Evolutionary conservation across 768 basidiomycete species (phyloP), one percentile per base, ranked within the genome.

Genomic region (Lactifluus pinguis): DNA sequence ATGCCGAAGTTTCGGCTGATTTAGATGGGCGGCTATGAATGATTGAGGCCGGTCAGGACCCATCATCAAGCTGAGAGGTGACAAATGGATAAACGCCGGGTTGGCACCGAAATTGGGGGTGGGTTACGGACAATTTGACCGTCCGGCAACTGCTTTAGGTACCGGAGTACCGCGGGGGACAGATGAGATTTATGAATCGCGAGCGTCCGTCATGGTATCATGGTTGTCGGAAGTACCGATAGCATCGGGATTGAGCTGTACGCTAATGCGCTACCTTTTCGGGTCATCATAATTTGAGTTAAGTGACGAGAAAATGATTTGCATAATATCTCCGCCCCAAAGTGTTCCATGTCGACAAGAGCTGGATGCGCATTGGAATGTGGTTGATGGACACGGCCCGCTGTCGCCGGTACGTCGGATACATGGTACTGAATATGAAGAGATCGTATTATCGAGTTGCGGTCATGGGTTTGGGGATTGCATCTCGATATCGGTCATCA

Each of bases 401-500:
- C 44, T 11, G 19, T 45, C 19, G n/a, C 19, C n/a, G 44, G 19
- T 10, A 5, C 6, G 14, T 17, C 15, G 41, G 17, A 42, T 42
- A 52, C 36, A 13, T 25, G 25, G 25, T 25, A 25, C 25, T 25
- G 25, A 25, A 25, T 2, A 25, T 2, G 25, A 25, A 25, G 25
- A 49, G 25, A 15, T 15, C 48, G 11, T 39, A 39, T 39, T 13
- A 39, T 39, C 39, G 25, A 42, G 15, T 5, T 30, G 21, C 17
- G 17, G 41, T 34, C 25, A 10, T 36, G 41, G 34, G 44, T 39
- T 19, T 25, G 25, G 49, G 17, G 52, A 54, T 60, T 52, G 25
- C 32, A 55, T 55, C 53, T 55, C 59, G 47, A 55, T 55, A 55
- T 49, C 45, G 52, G 58, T 53, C 45, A 60, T 54, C 49, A 45